Percentiles rank a stretch among this genome's conserved stretches.
phyloP scores from a whole-genome alignment of 2,329 filamentous ascomycete species.

The Alternaria angustiovoidea region DNA sequence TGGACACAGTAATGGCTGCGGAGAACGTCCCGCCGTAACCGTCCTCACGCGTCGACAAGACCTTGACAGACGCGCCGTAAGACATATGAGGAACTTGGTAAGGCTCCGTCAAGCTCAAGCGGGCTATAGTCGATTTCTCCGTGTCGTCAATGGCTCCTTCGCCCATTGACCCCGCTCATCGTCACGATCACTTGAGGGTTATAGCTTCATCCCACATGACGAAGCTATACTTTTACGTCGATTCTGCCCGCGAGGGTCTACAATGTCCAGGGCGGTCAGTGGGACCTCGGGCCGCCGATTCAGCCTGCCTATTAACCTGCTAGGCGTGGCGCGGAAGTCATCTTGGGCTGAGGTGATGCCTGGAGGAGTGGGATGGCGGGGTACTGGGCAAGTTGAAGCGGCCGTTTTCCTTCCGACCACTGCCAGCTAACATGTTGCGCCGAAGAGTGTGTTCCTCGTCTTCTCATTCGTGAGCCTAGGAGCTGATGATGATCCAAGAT shows the following conservation, averaged over 20 bases:
- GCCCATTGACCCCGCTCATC: constrained; percentile 25
- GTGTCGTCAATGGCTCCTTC: constrained; percentile 29
- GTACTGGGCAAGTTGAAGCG: constrained; percentile 25
- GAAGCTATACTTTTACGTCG: constrained; percentile 30
- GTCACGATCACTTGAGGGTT: constrained; percentile 22
- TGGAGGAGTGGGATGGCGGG: constrained; percentile 23
- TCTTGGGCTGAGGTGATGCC: constrained; percentile 18
- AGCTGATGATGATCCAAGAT: constrained; percentile 20
- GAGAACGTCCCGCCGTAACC: constrained; percentile 50
- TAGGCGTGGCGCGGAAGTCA: constrained; percentile 17
- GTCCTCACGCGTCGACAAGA: constrained; percentile 43
- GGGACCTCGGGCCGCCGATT: constrained; percentile 48
- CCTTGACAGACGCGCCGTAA: constrained; percentile 34
- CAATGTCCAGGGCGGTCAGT: constrained; percentile 45
- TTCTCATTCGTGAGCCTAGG: constrained; percentile 26
- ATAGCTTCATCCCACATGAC: constrained; percentile 31
- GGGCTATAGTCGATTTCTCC: constrained; percentile 31
- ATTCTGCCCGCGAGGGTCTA: constrained; percentile 42
- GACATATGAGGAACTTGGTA: constrained; percentile 32
- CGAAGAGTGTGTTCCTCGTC: constrained; percentile 21
- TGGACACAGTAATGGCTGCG: constrained; percentile 32
- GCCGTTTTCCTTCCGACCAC: constrained; percentile 7
- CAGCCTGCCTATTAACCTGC: constrained; percentile 42
- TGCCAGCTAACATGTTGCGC: background rate
- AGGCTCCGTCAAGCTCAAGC: constrained; percentile 23